phyloP scores from a whole-genome alignment of 495 filamentous ascomycete genomes.

The Aspergillus nidulans region DNA sequence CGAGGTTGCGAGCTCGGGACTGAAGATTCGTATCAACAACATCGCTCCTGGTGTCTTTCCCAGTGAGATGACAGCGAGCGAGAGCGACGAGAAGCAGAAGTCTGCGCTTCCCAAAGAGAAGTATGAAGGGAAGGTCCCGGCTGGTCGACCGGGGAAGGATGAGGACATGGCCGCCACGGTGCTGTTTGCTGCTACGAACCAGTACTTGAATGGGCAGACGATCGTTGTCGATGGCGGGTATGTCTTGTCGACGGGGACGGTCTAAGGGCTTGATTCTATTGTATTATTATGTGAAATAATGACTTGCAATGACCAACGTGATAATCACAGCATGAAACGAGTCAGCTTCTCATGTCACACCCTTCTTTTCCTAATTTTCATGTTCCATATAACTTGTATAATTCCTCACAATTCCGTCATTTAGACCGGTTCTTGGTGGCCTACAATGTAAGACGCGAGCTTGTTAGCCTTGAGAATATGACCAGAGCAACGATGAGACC shows the following conservation, averaged over 20 bases:
- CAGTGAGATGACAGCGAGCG: constrained; percentile 50
- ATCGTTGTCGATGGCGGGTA: constrained; percentile 65
- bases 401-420: too few relatives aligned
- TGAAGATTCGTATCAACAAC: constrained; percentile 46
- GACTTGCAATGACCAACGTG: background rate
- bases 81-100: constrained; percentile 52
- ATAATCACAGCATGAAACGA: too few relatives aligned
- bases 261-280: background rate
- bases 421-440: too few relatives aligned
- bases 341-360: background rate
- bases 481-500: too few relatives aligned
- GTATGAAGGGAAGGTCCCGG: constrained; percentile 55
- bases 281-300: background rate
- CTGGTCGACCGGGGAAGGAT: constrained; percentile 60
- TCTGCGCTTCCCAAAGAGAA: constrained; percentile 43
- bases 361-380: too few relatives aligned
- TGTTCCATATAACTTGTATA: too few relatives aligned
- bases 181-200: constrained; percentile 58
- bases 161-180: constrained; percentile 69
- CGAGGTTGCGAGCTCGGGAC: constrained; percentile 38
- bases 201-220: constrained; percentile 69
- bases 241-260: constrained; percentile 32
- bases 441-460: too few relatives aligned
- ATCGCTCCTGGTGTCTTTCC: constrained; percentile 57
- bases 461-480: too few relatives aligned